Base-by-base conservation (phyloP, 371 early-diverging fungal species). In the Dichotomocladium elegans region DNA sequence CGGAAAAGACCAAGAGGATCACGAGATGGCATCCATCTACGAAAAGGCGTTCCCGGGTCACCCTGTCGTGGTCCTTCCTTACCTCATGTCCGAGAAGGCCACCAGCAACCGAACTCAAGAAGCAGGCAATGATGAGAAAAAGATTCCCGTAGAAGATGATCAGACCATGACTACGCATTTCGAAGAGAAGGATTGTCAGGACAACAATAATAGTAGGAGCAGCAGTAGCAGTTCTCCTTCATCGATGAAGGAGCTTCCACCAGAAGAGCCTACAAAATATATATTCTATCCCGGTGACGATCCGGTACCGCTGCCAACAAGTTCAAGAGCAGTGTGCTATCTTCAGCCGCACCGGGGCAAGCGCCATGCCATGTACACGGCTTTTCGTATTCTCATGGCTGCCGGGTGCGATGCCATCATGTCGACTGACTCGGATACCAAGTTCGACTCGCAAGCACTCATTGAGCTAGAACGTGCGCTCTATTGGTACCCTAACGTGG, bases 361-460 rank as follows among this genome's bases (percentile, higher is more conserved):
- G 48, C 66, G 84, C 6, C 70, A 77, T 43, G 86, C 85, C 4
- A 86, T 86, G 85, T 82, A 82, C 51, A 83, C 81, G 0, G 86
- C 81, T 2, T 82, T 86, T 47, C 70, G 78, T 9, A 66, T 80
- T 0, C 41, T 81, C 34, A 61, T 81, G 50, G 79, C 76, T 17
- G 66, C 74, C 12, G 81, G 76, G 0, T 70, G 80, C 28, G 82
- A 85, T 11, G 74, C 80, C 3, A 72, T 86, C 14, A 75, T 86
- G 57, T 73, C 82, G 0, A 86, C 86, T 0, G 86, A 84, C 51
- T 85, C 85, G 3, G 86, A 86, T 61, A 86, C 86, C 3, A 65
- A 66, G 27, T 80, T 86, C 33, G 81, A 86, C 41, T 70, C 79
- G 4, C 43, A 62, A 11, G 81, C 81, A 7, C 52, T 69, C 37